Conservation (phyloP, 805 yeast species). For the Myxozyma lipomycoides region DNA sequence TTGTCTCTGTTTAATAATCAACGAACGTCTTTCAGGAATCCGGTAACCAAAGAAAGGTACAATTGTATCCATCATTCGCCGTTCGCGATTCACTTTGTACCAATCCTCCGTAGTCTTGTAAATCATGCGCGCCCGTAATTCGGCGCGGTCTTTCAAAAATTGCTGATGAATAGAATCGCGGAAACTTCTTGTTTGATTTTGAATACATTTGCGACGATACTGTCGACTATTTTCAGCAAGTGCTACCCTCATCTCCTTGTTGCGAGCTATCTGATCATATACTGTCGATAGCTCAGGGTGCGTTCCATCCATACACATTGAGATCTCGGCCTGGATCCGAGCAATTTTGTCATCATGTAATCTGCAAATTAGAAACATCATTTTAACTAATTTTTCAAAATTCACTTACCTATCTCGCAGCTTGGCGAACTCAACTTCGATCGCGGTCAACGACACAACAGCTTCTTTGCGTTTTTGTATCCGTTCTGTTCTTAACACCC, state of each 20-base stretch:
- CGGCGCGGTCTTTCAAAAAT: conserved; percentile 53
- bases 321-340: conserved; percentile 74
- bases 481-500: conserved; percentile 25
- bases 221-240: conserved; percentile 49
- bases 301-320: conserved; percentile 79
- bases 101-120: conserved; percentile 75
- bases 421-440: conserved; percentile 82
- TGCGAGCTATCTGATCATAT: conserved; percentile 50
- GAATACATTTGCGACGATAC: conserved; percentile 72
- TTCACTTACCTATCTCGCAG: conserved; percentile 57
- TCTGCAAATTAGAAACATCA: conserved; percentile 25
- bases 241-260: conserved; percentile 64
- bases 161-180: conserved; percentile 76
- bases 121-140: conserved; percentile 60
- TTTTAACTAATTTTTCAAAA: not conserved
- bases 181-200: conserved; percentile 72
- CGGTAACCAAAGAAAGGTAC: conserved; percentile 46
- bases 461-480: conserved; percentile 57
- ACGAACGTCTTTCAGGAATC: conserved; percentile 43
- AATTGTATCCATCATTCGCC: conserved; percentile 71
- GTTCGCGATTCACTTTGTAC: conserved; percentile 88
- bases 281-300: conserved; percentile 75
- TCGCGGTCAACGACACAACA: conserved; percentile 65
- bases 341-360: conserved; percentile 78
- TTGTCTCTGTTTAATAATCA: conserved; percentile 63